phyloP scores from a whole-genome alignment of 805 yeast genomes.

The Middelhovenomyces tepae region DNA sequence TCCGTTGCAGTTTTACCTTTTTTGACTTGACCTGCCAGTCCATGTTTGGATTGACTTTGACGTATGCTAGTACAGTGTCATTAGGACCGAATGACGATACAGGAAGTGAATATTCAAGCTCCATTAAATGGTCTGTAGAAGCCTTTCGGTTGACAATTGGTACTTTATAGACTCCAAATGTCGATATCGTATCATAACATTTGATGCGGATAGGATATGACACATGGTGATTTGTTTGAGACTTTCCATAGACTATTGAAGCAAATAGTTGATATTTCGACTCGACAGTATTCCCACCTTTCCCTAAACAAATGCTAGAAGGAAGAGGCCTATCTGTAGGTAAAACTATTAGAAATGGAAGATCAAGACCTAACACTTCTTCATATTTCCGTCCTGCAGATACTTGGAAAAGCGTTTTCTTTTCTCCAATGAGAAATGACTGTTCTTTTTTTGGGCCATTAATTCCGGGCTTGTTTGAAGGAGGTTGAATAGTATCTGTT shows the following conservation, averaged over 20 bases:
- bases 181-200: conserved; percentile 31
- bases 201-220: conserved; percentile 29
- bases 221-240: conserved; percentile 14
- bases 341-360: conserved; percentile 31
- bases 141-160: conserved; percentile 20
- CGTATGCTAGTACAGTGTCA: conserved; percentile 24
- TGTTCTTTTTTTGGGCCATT: conserved; percentile 26
- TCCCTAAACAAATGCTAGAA: conserved; percentile 26
- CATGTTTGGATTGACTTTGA: conserved; percentile 27
- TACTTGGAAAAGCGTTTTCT: conserved; percentile 19
- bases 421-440: conserved; percentile 29
- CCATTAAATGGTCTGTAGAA: conserved; percentile 30
- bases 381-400: conserved; percentile 15
- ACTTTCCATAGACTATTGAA: conserved; percentile 20
- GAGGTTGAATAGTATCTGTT: conserved; percentile 29
- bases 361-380: conserved; percentile 27
- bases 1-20: conserved; percentile 28
- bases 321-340: conserved; percentile 28
- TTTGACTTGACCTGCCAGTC: conserved; percentile 29
- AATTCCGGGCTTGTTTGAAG: conserved; percentile 26
- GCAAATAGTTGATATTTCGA: conserved; percentile 29
- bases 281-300: conserved; percentile 21
- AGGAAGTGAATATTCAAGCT: conserved; percentile 26
- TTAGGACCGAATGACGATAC: conserved; percentile 32
- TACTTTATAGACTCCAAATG: conserved; percentile 28